Conservation (phyloP, 805 yeast species). For the Lachancea dasiensis region DNA sequence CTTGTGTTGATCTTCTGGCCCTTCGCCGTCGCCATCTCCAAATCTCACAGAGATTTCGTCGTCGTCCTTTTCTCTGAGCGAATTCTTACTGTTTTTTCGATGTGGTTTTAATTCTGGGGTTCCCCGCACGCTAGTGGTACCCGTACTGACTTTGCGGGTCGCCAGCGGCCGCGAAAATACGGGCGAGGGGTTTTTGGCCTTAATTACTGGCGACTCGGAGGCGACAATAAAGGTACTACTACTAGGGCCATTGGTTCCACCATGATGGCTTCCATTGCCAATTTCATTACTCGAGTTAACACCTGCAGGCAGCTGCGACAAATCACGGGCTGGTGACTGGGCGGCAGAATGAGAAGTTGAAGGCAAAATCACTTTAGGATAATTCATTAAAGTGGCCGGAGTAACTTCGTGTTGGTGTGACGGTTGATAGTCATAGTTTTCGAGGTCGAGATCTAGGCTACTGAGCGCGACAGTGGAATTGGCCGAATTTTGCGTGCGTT, state of each 20-base stretch:
- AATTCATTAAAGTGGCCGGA: constrained; percentile 21
- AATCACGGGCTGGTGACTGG: constrained; percentile 6
- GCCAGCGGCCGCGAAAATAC: constrained; percentile 1
- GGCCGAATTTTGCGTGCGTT: constrained; percentile 1
- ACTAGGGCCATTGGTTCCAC: too few species aligned
- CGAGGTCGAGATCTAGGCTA: constrained; percentile 2
- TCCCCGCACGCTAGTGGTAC: neutral
- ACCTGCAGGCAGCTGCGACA: constrained; percentile 2
- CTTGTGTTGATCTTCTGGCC: constrained; percentile 6
- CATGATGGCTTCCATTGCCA: constrained; percentile 7
- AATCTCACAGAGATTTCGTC: neutral
- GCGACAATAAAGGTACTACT: constrained; percentile 16
- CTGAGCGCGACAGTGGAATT: constrained; percentile 1
- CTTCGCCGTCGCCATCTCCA: constrained; percentile 11
- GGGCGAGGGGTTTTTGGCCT: constrained; percentile 14
- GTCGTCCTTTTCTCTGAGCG: constrained; percentile 16
- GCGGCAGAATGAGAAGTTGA: constrained; percentile 12
- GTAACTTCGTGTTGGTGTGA: constrained; percentile 9
- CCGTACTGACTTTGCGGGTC: neutral
- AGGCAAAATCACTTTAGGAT: constrained; percentile 25
- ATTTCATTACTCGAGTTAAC: neutral
- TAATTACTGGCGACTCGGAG: constrained; percentile 26
- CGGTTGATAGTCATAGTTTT: neutral
- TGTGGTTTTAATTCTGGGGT: constrained; percentile 9
- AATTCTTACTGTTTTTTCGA: constrained; percentile 8